phyloP scores from a whole-genome alignment of 768 basidiomycete genomes.

The Boletus subparvulus region DNA sequence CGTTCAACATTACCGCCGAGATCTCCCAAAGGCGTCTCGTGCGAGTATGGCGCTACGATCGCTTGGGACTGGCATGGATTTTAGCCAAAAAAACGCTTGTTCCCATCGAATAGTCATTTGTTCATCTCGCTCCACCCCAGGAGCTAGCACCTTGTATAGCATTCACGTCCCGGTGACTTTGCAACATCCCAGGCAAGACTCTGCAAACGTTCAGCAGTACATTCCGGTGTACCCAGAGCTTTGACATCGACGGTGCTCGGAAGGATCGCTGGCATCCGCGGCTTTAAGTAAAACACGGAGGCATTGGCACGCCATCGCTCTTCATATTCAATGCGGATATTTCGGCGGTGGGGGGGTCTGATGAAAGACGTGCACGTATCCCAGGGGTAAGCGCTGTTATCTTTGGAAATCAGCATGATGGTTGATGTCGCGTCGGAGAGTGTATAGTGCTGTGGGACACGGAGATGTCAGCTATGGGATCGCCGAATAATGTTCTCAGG shows the following conservation, averaged over 20 bases:
- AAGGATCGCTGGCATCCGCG: neutral
- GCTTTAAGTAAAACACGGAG: neutral
- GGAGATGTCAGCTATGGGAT: too few species aligned
- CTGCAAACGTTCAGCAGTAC: neutral
- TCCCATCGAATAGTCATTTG: neutral
- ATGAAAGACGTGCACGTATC: neutral
- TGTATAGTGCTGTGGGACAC: neutral
- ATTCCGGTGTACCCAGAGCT: too few species aligned
- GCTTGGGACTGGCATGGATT: neutral
- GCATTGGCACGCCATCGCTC: neutral
- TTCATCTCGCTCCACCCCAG: neutral
- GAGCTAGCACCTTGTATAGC: neutral
- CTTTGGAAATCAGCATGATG: too few species aligned
- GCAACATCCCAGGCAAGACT: too few species aligned
- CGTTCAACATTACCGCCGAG: neutral
- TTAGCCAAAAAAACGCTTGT: neutral
- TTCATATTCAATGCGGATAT: neutral
- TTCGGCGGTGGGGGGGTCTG: neutral
- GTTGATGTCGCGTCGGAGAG: neutral
- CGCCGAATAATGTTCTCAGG: neutral
- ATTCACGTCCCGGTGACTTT: too few species aligned
- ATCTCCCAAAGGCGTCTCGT: neutral
- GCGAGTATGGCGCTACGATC: neutral
- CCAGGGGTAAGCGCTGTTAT: neutral
- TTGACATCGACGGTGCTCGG: neutral